Percentiles rank a stretch among this genome's conserved stretches.
Conservation (phyloP, 1,139 yeast genomes). For the Casaregolazyma suthepensis region DNA sequence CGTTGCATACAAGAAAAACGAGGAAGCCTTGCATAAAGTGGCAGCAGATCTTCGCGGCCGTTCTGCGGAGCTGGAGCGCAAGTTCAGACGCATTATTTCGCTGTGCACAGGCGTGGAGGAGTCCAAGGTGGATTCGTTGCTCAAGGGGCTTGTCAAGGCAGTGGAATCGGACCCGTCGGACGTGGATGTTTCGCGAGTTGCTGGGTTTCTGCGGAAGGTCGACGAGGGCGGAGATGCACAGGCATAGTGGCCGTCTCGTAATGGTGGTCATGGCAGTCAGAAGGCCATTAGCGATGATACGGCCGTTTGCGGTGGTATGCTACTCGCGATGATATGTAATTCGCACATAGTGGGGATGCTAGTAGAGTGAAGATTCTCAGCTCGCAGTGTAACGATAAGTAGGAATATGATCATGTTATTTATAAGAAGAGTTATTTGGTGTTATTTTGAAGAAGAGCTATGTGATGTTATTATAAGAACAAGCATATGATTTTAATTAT, state of each 20-base stretch:
- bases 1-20: slow-evolving; percentile 67
- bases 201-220: slow-evolving; percentile 42
- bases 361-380: too few relatives aligned
- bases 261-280: too few relatives aligned
- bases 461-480: not conserved
- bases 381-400: not conserved
- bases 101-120: slow-evolving; percentile 84
- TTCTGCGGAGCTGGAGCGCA: slow-evolving; percentile 64
- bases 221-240: slow-evolving; percentile 21
- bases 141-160: slow-evolving; percentile 82
- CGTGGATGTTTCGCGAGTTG: slow-evolving; percentile 50
- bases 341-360: too few relatives aligned
- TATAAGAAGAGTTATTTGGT: not conserved
- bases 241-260: too few relatives aligned
- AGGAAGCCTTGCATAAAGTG: slow-evolving; percentile 46
- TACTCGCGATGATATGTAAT: too few relatives aligned
- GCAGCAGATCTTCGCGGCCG: slow-evolving; percentile 44
- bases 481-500: too few relatives aligned
- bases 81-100: slow-evolving; percentile 84
- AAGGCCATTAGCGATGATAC: too few relatives aligned
- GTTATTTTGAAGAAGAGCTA: not conserved
- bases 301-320: too few relatives aligned
- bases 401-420: slow-evolving; percentile 2
- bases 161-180: slow-evolving; percentile 79
- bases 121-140: slow-evolving; percentile 69